Percentiles rank a stretch among this genome's conserved stretches.
phyloP scores from a whole-genome alignment of 192 early-diverging fungal species.

The Umbelopsis sp. region DNA sequence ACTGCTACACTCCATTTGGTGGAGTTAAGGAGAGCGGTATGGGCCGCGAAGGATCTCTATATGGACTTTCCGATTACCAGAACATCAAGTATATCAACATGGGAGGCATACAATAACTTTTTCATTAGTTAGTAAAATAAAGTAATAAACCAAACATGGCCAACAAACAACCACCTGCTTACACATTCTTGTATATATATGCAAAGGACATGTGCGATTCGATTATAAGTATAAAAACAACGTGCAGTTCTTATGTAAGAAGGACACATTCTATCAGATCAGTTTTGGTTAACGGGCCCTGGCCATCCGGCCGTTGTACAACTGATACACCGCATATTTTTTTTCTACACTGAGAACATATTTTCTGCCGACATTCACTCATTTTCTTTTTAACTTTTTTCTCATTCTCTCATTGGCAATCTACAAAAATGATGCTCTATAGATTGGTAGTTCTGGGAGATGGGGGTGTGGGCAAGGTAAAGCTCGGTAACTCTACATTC shows the following conservation, averaged over 20 bases:
- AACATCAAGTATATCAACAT: slow-evolving; percentile 71
- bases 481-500: too few species aligned
- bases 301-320: slow-evolving; percentile 7
- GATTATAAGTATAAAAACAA: background rate
- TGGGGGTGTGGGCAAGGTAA: slow-evolving; percentile 69
- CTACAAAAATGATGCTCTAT: slow-evolving; percentile 27
- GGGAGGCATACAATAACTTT: slow-evolving; percentile 25
- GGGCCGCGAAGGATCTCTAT: slow-evolving; percentile 66
- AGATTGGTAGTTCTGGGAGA: slow-evolving; percentile 78
- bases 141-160: background rate
- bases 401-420: background rate
- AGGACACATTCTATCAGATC: background rate
- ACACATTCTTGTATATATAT: background rate
- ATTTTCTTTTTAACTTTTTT: background rate
- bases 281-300: background rate
- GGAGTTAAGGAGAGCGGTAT: slow-evolving; percentile 76
- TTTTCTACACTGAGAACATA: slow-evolving; percentile 11
- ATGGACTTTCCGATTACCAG: slow-evolving; percentile 71
- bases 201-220: background rate
- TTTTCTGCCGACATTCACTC: slow-evolving; percentile 6
- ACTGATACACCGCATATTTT: slow-evolving; percentile 12
- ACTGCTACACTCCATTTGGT: slow-evolving; percentile 65
- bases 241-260: background rate
- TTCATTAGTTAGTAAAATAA: background rate
- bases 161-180: background rate